Base-by-base conservation (phyloP, 306 rosid species). In the Luffa acutangula region DNA sequence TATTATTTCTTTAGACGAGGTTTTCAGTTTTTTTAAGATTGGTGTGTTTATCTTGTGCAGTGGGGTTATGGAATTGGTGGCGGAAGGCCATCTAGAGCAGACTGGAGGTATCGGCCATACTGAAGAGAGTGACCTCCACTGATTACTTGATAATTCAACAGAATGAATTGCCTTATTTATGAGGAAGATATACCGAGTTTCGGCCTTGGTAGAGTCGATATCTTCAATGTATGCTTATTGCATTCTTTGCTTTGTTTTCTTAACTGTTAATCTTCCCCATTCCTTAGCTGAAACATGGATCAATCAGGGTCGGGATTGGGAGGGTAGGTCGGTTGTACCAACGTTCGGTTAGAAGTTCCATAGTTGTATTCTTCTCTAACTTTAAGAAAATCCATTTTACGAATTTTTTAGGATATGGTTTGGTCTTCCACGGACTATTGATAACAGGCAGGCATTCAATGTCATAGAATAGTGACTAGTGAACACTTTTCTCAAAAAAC, bases 31-130 rank as follows among this genome's bases (percentile, higher is more conserved):
- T 25, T 25, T 10, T n/a, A 66, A 67, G 74, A 67, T 39, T 4
- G 9, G 43, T 63, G 10, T 17, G 58, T 65, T 79, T 71, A 78
- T 74, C 12, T 85, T 83, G 79, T 78, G 89, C 92, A 96, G 98
- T 90, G 97, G 98, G 94, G 97, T 64, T 96, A 96, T 79, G 98
- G 99, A 86, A 75, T 93, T 13, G 77, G 91, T 60, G 66, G 90
- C 64, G 91, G 85, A 81, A 89, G 98, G 81, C 97, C 97, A 21
- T 86, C 99, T 51, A 96, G 97, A 87, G 82, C 91, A 72, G 98
- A 96, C 84, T 91, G 97, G 97, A 89, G 99, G 91, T 93, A 96
- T 81, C 87, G 98, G 85, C 99, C 99, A 66, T 96, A 96, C 88
- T 93, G 84, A 77, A 45, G 17, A 58, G 34, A 46, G 13, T 9